phyloP scores from a whole-genome alignment of 2,329 filamentous ascomycete genomes.

The Helminthosporium solani region DNA sequence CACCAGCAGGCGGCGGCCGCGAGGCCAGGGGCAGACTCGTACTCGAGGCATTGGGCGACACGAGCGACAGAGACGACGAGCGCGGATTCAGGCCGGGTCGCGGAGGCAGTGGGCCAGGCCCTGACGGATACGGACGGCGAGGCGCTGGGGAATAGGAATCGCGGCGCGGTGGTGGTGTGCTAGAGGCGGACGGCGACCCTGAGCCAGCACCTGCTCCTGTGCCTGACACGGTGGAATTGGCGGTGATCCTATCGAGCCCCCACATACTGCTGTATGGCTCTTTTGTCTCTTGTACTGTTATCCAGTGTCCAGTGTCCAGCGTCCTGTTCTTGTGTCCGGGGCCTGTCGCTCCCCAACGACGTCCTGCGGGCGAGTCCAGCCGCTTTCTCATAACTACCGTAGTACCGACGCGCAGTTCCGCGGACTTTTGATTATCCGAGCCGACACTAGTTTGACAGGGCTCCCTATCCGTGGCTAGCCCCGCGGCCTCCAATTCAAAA shows the following conservation, averaged over 20 bases:
- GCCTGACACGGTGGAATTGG: too few relatives aligned
- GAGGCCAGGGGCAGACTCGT: conserved; percentile 69
- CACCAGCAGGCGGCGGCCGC: conserved; percentile 66
- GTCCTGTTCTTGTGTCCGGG: neutral
- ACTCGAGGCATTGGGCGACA: conserved; percentile 71
- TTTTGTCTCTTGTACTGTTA: too few relatives aligned
- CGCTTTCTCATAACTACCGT: too few relatives aligned
- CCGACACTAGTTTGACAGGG: conserved; percentile 27
- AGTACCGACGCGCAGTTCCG: too few relatives aligned
- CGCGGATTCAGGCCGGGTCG: conserved; percentile 68
- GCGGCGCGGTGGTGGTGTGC: conserved; percentile 60
- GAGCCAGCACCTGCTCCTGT: too few relatives aligned
- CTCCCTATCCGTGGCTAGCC: conserved; percentile 17
- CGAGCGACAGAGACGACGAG: conserved; percentile 76
- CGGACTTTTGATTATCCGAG: conserved; percentile 19
- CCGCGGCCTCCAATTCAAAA: conserved; percentile 33
- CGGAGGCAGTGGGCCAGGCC: conserved; percentile 67
- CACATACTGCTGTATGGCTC: conserved; percentile 67
- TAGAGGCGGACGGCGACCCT: conserved; percentile 56
- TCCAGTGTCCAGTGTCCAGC: too few relatives aligned
- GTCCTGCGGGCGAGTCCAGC: too few relatives aligned
- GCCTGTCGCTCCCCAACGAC: conserved; percentile 3
- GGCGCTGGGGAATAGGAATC: conserved; percentile 72
- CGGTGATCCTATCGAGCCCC: conserved; percentile 78
- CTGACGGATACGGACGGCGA: conserved; percentile 70